Conservation (phyloP, 305 asterid species). For the Fraxinus greggii region DNA sequence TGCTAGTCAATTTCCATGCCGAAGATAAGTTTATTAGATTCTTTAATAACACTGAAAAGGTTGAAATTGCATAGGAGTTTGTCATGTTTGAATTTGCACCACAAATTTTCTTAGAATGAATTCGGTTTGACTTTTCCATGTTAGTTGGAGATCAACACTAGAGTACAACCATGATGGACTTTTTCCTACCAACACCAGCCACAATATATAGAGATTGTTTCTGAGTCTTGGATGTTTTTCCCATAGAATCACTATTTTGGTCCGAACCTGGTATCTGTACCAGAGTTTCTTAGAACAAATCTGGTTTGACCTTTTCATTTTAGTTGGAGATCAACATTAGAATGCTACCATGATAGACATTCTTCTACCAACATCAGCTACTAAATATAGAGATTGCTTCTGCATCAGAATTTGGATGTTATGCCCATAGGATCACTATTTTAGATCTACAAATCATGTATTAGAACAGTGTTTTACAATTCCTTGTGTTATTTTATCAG, state of each 20-base stretch:
- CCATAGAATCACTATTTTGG: background rate
- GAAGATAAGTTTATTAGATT: background rate
- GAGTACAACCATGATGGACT: background rate
- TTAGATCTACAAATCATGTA: background rate
- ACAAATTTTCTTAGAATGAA: background rate
- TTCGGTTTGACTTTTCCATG: background rate
- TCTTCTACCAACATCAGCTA: background rate
- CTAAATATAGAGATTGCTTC: background rate
- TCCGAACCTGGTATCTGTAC: background rate
- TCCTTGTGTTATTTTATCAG: background rate
- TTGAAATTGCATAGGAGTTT: background rate
- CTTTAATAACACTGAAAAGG: background rate
- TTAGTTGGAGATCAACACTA: background rate
- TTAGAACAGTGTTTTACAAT: background rate
- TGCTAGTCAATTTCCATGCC: background rate
- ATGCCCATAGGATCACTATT: background rate
- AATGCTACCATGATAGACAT: background rate
- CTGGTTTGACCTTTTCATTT: background rate
- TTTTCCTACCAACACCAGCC: background rate
- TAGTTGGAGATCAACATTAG: background rate
- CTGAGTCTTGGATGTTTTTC: background rate
- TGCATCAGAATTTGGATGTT: background rate
- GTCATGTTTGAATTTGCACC: background rate
- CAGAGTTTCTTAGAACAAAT: background rate
- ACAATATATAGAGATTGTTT: background rate